Evolutionary conservation across 331 rosid genomes (phyloP), one percentile per base, ranked within the genome.

Genomic region (Malus hybrid): DNA sequence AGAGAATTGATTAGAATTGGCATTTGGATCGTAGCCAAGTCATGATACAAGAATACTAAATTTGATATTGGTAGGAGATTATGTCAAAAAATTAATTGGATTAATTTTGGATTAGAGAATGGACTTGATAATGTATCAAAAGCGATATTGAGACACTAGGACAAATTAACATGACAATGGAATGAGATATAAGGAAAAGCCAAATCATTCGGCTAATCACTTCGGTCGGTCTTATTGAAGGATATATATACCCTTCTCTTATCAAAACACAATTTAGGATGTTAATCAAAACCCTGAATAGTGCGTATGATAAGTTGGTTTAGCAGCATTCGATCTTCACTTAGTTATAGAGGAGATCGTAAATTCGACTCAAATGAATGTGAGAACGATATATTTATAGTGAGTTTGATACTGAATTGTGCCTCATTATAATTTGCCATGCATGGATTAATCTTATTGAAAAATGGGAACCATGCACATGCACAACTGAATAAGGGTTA

Each of bases 171-270:
- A 39, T 73, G 68, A 60, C 60, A 73, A 58, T 24, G 30, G 34
- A 57, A 36, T 60, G 58, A 22, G 68, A 36, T 36, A 73, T 36
- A 73, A 58, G 36, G 68, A 73, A 72, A 60, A 60, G 68, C 77
- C 77, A 73, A 73, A 73, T 6, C 77, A 73, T 24, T 60, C 77
- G 44, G 60, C 77, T 58, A 60, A 15, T 60, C 24, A 29, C 36
- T 36, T 39, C 13, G 57, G 50, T 60, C 39, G 29, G 57, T 42
- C 68, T 60, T 36, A 72, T 24, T 30, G 7, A 26, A n/a, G 58
- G 34, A 34, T 33, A 36, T 42, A 42, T 42, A 42, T 42, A 42
- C 48, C 63, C 26, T 71, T 55, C 33, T 71, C 66, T 36, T 20
- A n/a, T 56, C 34, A 20, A 14, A 57, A 56, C 24, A 71, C 66